Evolutionary conservation across 768 basidiomycete species (phyloP).

Genomic region (Gloeopeniophorella convolvens): DNA sequence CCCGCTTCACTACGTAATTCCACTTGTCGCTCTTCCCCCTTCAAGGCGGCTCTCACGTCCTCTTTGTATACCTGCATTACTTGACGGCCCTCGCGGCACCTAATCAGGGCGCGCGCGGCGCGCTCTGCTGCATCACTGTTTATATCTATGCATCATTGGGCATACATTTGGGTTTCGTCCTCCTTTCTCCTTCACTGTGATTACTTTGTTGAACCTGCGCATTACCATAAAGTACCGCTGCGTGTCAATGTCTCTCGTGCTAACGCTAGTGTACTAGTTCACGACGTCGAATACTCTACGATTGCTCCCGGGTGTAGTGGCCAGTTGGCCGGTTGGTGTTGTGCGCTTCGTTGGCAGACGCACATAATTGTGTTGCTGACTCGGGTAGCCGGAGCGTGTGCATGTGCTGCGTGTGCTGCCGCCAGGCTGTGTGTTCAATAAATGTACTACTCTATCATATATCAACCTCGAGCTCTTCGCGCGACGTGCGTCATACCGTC

Average conservation of each 20-base stretch:
- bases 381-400: not conserved
- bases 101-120: slow-evolving; percentile 12
- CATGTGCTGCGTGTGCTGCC: not conserved
- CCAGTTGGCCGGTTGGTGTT: not conserved
- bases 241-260: slow-evolving; percentile 8
- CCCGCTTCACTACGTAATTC: slow-evolving; percentile 1
- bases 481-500: not conserved
- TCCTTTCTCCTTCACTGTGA: not conserved
- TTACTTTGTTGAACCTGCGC: slow-evolving; percentile 3
- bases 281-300: slow-evolving; percentile 9
- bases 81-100: not conserved
- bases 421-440: too few species aligned
- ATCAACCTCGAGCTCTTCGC: not conserved
- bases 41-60: not conserved
- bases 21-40: not conserved
- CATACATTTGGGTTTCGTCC: slow-evolving; percentile 10
- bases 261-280: slow-evolving; percentile 16
- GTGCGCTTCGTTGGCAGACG: not conserved
- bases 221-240: slow-evolving; percentile 16
- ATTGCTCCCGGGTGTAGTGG: not conserved
- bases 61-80: slow-evolving; percentile 18
- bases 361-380: not conserved
- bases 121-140: slow-evolving; percentile 10
- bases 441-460: not conserved
- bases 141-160: slow-evolving; percentile 17